A percentile compares a stretch with the other conserved stretches of the same genome.
phyloP scores from a whole-genome alignment of 257 asterid genomes.

The Solanum pimpinellifolium region DNA sequence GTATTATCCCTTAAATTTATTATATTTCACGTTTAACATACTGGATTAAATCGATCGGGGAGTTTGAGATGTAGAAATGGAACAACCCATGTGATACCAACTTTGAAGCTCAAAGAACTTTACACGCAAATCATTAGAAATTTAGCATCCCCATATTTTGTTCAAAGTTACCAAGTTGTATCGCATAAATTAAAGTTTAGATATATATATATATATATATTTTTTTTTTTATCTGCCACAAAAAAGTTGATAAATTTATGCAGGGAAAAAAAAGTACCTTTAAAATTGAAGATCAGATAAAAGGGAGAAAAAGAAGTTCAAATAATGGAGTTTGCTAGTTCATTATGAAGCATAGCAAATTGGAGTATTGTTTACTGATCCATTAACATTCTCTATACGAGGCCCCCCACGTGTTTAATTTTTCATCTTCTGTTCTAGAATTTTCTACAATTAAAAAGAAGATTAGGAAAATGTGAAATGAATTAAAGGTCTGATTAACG shows the following conservation, averaged over 20 bases:
- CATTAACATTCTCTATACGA: background rate
- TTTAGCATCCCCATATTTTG: slow-evolving; percentile 16
- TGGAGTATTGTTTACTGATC: background rate
- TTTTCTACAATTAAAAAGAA: background rate
- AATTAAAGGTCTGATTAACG: background rate
- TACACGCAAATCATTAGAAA: slow-evolving; percentile 28
- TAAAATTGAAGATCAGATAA: background rate
- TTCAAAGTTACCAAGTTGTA: slow-evolving; percentile 25
- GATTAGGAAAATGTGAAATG: background rate
- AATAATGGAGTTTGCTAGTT: background rate
- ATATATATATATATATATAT: background rate
- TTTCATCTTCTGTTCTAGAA: background rate
- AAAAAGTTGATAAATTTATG: slow-evolving; percentile 6
- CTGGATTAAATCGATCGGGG: background rate
- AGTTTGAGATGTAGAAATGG: background rate
- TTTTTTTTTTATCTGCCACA: background rate
- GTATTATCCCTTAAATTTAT: background rate
- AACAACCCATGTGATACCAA: slow-evolving; percentile 54
- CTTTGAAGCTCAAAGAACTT: background rate
- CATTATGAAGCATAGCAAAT: background rate
- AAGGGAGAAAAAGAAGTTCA: background rate
- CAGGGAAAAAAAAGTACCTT: slow-evolving; percentile 9
- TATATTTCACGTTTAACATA: background rate
- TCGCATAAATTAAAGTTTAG: background rate
- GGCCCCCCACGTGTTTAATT: background rate